Evolutionary conservation across 176 grass and related monocot species (phyloP).

Genomic region (Ananas comosus): DNA sequence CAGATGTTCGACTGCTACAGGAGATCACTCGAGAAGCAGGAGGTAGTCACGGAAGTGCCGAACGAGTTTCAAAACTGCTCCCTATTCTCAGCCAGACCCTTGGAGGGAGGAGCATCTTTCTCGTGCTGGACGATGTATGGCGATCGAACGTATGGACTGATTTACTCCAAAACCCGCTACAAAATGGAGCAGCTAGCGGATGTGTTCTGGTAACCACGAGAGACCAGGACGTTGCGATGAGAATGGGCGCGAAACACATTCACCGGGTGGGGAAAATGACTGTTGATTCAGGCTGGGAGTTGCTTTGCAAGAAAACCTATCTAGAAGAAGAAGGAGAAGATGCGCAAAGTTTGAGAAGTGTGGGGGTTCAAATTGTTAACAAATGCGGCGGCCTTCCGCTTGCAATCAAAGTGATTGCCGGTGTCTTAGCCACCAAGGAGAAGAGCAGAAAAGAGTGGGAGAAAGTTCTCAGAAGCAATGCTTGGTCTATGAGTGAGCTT

Average conservation of each 20-base stretch:
- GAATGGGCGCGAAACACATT: background rate
- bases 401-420: constrained; percentile 22
- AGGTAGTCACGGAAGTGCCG: background rate
- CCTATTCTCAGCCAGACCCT: background rate
- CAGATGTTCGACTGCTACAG: constrained; percentile 6
- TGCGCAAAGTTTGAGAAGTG: background rate
- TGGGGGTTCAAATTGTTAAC: constrained; percentile 10
- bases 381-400: constrained; percentile 41
- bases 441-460: constrained; percentile 24
- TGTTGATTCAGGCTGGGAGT: constrained; percentile 9
- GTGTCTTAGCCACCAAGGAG: constrained; percentile 6
- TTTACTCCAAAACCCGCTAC: constrained; percentile 12
- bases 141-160: constrained; percentile 16
- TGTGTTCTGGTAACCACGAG: constrained; percentile 19
- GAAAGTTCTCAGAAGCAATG: constrained; percentile 2
- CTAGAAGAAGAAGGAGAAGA: constrained; percentile 20
- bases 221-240: background rate
- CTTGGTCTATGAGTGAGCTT: constrained; percentile 21
- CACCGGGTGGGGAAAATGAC: constrained; percentile 12
- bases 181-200: background rate
- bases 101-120: constrained; percentile 4
- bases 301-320: constrained; percentile 26
- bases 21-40: constrained; percentile 3
- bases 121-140: constrained; percentile 33
- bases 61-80: constrained; percentile 3